Evolutionary conservation across 1,139 yeast genomes (phyloP), one percentile per base, ranked within the genome.

Genomic region (Nakaseomyces delphensis): DNA sequence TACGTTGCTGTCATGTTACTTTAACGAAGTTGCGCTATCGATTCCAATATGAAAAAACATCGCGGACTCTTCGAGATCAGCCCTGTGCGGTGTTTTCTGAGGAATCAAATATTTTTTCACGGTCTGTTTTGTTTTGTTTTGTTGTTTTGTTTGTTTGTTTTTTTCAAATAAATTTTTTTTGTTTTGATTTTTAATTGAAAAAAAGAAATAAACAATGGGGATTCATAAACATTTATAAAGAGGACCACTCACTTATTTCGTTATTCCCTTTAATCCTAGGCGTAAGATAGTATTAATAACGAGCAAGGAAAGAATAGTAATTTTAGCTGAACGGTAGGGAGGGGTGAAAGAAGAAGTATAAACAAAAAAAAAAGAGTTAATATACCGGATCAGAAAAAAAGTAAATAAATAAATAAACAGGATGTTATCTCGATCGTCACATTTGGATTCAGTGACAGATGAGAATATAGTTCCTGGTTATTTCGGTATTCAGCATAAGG

Each of bases 401-500:
- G 8, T 8, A 4, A 31, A 19, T 4, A 31, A 28, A 4, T 4
- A 31, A 11, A 31, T 16, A 7, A n/a, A n/a, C n/a, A n/a, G n/a
- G n/a, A 31, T 31, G 35, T 16, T 31, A 9, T 31, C 35, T 16
- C 35, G 35, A 31, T 31, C 35, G 35, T 31, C 35, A 16, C 35
- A 31, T 31, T 31, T 31, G 23, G 35, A 31, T 31, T 31, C 35
- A n/a, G 35, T 31, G 35, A 31, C 35, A 10, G 35, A 31, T 19
- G 35, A 31, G 23, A 31, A 31, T 31, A 8, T 31, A 9, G 35
- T 31, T 7, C 35, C 35, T 31, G 35, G 35, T 9, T 31, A 31
- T 10, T 25, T 25, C 11, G 18, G 18, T 8, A 18, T 19, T 11
- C 30, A 28, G 13, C 9, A 20, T 16, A 35, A 35, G 15, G 28